Evolutionary conservation across 78 protist species (phyloP), one percentile per base, ranked within the genome.

Genomic region (Cavenderia fasciculata): DNA sequence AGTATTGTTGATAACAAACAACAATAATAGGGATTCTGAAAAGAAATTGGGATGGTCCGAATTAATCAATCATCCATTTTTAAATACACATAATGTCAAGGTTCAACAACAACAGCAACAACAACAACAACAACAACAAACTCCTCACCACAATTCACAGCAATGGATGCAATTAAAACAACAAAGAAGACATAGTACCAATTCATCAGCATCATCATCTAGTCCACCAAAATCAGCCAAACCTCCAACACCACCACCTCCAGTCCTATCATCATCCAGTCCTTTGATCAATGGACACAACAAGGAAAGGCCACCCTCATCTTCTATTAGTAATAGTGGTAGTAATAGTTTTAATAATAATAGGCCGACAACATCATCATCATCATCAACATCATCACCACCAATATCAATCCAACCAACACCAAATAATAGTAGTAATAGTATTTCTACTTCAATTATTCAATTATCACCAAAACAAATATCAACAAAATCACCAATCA

Each of bases 51-150:
- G n/a, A n/a, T n/a, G n/a, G n/a, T n/a, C n/a, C n/a, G n/a, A n/a
- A n/a, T n/a, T n/a, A n/a, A n/a, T n/a, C n/a, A n/a, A n/a, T n/a
- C n/a, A n/a, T n/a, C n/a, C n/a, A n/a, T n/a, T n/a, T n/a, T n/a
- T n/a, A n/a, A n/a, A n/a, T n/a, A n/a, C n/a, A n/a, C n/a, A n/a
- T n/a, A n/a, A n/a, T n/a, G n/a, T n/a, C n/a, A n/a, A n/a, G n/a
- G n/a, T n/a, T n/a, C 59, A 52, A 52, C 59, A 52, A 23, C 59
- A 52, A 52, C 59, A 52, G n/a, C 59, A 52, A 52, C 59, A 52
- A 10, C 59, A 52, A 52, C 21, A 21, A 12, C 10, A 19, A 4
- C 12, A 21, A 8, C 4, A 21, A 4, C 10, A 10, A 52, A 3
- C 10, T 21, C n/a, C 12, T 4, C 59, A 52, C 8, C n/a, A 52